Conservation (phyloP, 2,329 filamentous ascomycete species). For the Fusarium siculi region DNA sequence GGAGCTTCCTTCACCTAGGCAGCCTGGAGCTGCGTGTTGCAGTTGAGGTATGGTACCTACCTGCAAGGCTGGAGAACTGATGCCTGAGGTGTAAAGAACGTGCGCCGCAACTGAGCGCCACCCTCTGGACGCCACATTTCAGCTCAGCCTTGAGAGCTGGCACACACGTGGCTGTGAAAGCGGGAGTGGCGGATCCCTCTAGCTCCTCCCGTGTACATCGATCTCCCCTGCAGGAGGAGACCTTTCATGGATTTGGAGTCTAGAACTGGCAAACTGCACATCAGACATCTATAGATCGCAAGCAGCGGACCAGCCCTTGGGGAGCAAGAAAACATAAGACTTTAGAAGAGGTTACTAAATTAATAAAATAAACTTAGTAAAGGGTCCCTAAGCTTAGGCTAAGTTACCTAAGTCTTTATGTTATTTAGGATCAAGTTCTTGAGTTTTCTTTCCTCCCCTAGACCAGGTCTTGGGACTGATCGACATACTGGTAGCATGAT, state of each 20-base stretch:
- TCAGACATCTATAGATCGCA: not conserved
- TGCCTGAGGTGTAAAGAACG: conserved; percentile 47
- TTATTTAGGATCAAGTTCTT: no score
- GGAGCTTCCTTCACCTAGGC: conserved; percentile 53
- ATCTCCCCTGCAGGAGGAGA: conserved; percentile 33
- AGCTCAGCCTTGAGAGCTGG: conserved; percentile 14
- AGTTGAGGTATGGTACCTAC: conserved; percentile 24
- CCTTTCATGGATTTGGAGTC: conserved; percentile 22
- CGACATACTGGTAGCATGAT: not conserved
- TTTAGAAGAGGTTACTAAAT: no score
- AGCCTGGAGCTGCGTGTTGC: conserved; percentile 57
- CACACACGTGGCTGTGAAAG: conserved; percentile 34
- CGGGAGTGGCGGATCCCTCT: conserved; percentile 39
- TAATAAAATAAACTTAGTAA: no score
- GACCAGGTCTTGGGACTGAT: not conserved
- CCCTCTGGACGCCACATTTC: not conserved
- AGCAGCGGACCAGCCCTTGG: not conserved
- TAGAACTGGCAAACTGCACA: conserved; percentile 28
- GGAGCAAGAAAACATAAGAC: not conserved
- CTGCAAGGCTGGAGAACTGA: conserved; percentile 41
- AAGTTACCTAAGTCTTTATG: no score
- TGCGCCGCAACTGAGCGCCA: not conserved
- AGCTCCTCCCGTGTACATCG: conserved; percentile 14
- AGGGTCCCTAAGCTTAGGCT: no score
- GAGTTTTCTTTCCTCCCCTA: no score